A percentile compares a stretch with the other conserved stretches of the same genome.
These are phyloP conservation scores for Cicer pinnatifidum DNA, from an alignment of 306 rosid species.

Conservation along the genomic window DNA sequence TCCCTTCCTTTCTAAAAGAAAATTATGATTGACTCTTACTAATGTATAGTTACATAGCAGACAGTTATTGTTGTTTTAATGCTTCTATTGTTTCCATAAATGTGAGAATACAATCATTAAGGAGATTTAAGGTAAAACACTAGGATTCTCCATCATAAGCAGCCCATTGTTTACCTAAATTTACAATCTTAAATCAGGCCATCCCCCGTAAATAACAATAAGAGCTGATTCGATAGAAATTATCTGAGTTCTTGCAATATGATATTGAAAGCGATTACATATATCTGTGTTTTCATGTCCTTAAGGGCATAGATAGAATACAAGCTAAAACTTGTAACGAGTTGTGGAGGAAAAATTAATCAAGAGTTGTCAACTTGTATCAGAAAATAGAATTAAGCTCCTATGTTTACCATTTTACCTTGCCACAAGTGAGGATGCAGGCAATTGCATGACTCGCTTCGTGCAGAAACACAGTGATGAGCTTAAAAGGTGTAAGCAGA, in stretches of 20 bases:
- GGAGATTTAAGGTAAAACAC: background rate
- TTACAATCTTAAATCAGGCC: background rate
- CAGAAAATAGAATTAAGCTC: slow-evolving; percentile 38
- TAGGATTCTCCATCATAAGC: slow-evolving; percentile 7
- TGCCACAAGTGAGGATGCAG: slow-evolving; percentile 93
- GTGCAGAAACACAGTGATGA: slow-evolving; percentile 91
- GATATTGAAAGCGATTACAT: slow-evolving; percentile 9
- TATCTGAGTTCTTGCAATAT: slow-evolving; percentile 15
- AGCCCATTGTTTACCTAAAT: slow-evolving; percentile 29
- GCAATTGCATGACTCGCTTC: slow-evolving; percentile 96
- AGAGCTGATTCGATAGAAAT: slow-evolving; percentile 23
- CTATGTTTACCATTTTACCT: slow-evolving; percentile 52
- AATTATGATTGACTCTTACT: slow-evolving; percentile 8
- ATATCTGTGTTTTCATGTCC: slow-evolving; percentile 16
- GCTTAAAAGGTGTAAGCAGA: slow-evolving; percentile 89
- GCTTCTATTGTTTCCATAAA: slow-evolving; percentile 26
- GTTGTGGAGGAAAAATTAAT: background rate
- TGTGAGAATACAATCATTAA: background rate
- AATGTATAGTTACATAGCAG: background rate
- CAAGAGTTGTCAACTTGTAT: slow-evolving; percentile 22
- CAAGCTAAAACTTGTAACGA: slow-evolving; percentile 29
- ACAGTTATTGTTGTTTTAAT: background rate
- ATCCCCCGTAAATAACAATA: background rate
- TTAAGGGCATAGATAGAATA: slow-evolving; percentile 27
- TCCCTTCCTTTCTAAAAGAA: background rate